Percentiles rank a stretch among this genome's conserved stretches.
Conservation (phyloP, 1,284 basidiomycete genomes). For the Peniophora sp. region DNA sequence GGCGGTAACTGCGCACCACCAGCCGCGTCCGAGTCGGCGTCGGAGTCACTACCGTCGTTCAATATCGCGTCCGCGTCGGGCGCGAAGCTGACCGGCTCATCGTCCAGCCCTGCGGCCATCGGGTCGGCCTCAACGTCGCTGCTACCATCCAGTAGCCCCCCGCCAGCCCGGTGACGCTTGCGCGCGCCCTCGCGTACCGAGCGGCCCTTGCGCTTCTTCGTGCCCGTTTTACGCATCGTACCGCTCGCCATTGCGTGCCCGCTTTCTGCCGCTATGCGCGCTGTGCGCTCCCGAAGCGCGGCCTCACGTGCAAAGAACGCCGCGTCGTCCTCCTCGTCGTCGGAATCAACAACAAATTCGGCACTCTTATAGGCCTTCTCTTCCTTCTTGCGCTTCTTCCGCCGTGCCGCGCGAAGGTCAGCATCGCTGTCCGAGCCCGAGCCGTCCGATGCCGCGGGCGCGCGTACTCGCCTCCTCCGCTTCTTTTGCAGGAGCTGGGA, state of each 20-base stretch:
- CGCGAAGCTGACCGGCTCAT: neutral
- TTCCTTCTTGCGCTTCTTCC: conserved; percentile 56
- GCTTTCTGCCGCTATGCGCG: conserved; percentile 34
- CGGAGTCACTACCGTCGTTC: neutral
- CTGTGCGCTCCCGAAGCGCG: conserved; percentile 40
- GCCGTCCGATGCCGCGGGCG: conserved; percentile 34
- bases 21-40: neutral
- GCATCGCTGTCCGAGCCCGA: conserved; percentile 35
- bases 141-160: neutral
- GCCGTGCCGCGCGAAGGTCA: conserved; percentile 34
- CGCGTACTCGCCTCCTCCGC: conserved; percentile 37
- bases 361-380: conserved; percentile 77
- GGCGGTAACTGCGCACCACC: neutral
- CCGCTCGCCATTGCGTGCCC: conserved; percentile 25
- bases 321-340: conserved; percentile 66
- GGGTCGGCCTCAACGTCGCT: neutral
- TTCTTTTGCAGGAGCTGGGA: conserved; percentile 60
- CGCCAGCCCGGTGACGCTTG: neutral
- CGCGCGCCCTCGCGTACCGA: conserved; percentile 20
- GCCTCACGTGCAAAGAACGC: conserved; percentile 76
- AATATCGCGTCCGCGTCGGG: neutral
- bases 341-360: conserved; percentile 86
- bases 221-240: conserved; percentile 59
- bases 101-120: neutral
- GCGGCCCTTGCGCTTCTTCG: conserved; percentile 52